Evolutionary conservation across 768 basidiomycete species (phyloP).

Genomic region (Pulveroboletus ravenelii): DNA sequence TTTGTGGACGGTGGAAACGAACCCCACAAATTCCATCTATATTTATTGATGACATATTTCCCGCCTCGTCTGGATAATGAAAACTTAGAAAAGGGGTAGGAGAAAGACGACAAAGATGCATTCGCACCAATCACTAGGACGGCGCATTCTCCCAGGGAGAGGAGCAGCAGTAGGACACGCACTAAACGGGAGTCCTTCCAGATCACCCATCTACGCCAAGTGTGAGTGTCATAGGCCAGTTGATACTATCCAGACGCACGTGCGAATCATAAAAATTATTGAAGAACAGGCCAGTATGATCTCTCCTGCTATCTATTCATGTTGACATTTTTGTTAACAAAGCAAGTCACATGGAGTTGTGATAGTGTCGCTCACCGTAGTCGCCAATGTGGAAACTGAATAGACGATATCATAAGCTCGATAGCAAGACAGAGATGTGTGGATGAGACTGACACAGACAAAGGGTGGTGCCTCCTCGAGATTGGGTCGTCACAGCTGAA

Average conservation of each 20-base stretch:
- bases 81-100: not conserved
- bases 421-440: not conserved
- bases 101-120: not conserved
- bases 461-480: not conserved
- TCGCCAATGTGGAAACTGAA: conserved; percentile 1
- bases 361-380: conserved; percentile 2
- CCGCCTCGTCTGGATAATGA: conserved; percentile 3
- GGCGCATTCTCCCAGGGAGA: conserved; percentile 18
- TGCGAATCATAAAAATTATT: conserved; percentile 20
- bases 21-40: not conserved
- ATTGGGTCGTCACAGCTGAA: not conserved
- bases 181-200: conserved; percentile 20
- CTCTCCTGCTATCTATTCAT: conserved; percentile 1
- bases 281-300: conserved; percentile 19
- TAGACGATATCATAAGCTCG: not conserved
- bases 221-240: not conserved
- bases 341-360: not conserved
- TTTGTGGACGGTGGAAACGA: not conserved
- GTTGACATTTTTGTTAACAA: not conserved
- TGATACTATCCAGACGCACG: conserved; percentile 10
- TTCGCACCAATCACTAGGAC: conserved; percentile 10
- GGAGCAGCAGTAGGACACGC: conserved; percentile 7
- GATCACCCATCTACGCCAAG: conserved; percentile 19
- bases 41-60: not conserved
- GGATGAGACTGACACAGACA: conserved; percentile 16